Percentiles rank a stretch among this genome's conserved stretches.
These are phyloP conservation scores for Pichia cactophila DNA, from an alignment of 1,139 yeast genomes.

Conservation along the genomic window DNA sequence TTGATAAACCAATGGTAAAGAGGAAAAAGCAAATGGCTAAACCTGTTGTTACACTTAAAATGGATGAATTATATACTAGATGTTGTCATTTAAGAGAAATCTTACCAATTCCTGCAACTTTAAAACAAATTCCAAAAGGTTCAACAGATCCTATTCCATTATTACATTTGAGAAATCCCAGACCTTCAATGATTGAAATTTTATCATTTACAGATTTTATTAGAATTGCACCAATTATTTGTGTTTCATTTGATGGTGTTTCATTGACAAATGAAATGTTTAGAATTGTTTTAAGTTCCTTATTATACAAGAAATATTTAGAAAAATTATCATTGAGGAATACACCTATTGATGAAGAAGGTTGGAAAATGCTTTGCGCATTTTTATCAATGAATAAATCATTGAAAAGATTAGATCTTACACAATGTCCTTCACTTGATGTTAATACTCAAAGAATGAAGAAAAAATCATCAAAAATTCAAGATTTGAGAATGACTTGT, in stretches of 20 bases:
- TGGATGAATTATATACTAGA: slow-evolving; percentile 75
- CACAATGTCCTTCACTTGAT: slow-evolving; percentile 60
- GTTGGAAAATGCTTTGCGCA: slow-evolving; percentile 68
- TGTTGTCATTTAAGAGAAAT: slow-evolving; percentile 92
- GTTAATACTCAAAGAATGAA: slow-evolving; percentile 50
- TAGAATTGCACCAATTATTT: slow-evolving; percentile 63
- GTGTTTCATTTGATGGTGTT: slow-evolving; percentile 67
- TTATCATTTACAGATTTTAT: slow-evolving; percentile 70
- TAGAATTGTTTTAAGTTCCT: slow-evolving; percentile 51
- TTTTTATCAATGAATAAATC: slow-evolving; percentile 56
- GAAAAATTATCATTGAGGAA: slow-evolving; percentile 66
- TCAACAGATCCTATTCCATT: slow-evolving; percentile 61
- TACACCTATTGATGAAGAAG: slow-evolving; percentile 58
- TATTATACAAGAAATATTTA: slow-evolving; percentile 51
- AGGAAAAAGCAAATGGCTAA: slow-evolving; percentile 37
- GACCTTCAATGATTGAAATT: slow-evolving; percentile 67
- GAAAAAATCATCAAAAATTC: slow-evolving; percentile 13
- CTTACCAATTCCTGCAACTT: slow-evolving; percentile 84
- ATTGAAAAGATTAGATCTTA: slow-evolving; percentile 51
- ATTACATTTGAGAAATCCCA: slow-evolving; percentile 60
- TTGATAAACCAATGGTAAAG: slow-evolving; percentile 45
- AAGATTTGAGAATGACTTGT: slow-evolving; percentile 46
- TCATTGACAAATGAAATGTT: slow-evolving; percentile 57
- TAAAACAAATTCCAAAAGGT: slow-evolving; percentile 67
- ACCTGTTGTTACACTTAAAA: slow-evolving; percentile 37